Conservation (phyloP, 495 filamentous ascomycete species). For the Aspergillus diversus region DNA sequence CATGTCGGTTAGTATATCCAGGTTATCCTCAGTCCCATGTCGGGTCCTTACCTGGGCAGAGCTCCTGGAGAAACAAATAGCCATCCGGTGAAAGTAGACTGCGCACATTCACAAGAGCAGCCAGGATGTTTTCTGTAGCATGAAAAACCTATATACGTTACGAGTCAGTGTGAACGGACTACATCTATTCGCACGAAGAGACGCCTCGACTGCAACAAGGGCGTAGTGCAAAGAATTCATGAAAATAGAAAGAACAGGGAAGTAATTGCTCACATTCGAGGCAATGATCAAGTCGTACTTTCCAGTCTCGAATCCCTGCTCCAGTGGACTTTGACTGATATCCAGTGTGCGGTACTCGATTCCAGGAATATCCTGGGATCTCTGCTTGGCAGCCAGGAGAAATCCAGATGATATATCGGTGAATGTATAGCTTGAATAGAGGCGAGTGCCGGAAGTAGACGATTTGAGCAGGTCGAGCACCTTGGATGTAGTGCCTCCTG, state of each 20-base stretch:
- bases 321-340: constrained; percentile 39
- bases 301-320: constrained; percentile 50
- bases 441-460: too few relatives aligned
- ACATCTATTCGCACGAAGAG: too few relatives aligned
- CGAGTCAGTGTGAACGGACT: background rate
- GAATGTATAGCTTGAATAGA: constrained; percentile 29
- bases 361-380: constrained; percentile 36
- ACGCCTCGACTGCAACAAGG: too few relatives aligned
- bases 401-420: constrained; percentile 49
- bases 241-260: background rate
- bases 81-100: background rate
- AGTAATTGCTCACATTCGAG: constrained; percentile 25
- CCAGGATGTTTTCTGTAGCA: constrained; percentile 40
- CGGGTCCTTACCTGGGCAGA: too few relatives aligned
- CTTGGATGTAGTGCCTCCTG: constrained; percentile 38
- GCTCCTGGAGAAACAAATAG: constrained; percentile 4
- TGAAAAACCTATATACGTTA: constrained; percentile 37
- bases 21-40: too few relatives aligned
- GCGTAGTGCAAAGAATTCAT: too few relatives aligned
- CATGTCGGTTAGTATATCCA: too few relatives aligned
- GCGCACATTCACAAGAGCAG: constrained; percentile 31
- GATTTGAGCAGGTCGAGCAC: background rate
- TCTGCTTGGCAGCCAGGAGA: constrained; percentile 47
- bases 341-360: constrained; percentile 48
- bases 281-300: constrained; percentile 59